Evolutionary conservation across 192 early-diverging fungal genomes (phyloP).

Genomic region (Coemansia sp.): DNA sequence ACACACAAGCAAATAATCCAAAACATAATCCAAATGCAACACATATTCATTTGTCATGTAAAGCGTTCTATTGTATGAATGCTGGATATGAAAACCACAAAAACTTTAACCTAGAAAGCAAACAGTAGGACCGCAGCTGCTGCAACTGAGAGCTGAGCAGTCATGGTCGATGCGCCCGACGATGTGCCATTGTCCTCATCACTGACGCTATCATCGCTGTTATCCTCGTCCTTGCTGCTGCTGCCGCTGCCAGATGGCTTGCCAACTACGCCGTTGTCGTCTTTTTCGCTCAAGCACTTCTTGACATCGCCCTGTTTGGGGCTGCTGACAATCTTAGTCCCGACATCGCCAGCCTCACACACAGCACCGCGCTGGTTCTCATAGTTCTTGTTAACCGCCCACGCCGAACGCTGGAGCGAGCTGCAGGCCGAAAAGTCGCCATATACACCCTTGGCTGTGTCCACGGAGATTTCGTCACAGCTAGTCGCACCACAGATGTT

Average conservation of each 20-base stretch:
- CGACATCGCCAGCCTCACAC: conserved; percentile 40
- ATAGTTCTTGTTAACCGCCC: conserved; percentile 50
- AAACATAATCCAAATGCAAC: too few relatives aligned
- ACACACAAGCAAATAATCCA: too few relatives aligned
- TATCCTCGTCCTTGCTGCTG: conserved; percentile 3
- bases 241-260: conserved; percentile 16
- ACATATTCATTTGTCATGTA: too few relatives aligned
- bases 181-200: conserved; percentile 1
- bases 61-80: background rate
- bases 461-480: conserved; percentile 40
- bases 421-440: conserved; percentile 48
- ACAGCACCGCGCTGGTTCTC: conserved; percentile 31
- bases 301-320: conserved; percentile 31
- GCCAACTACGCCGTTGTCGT: conserved; percentile 30
- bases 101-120: conserved; percentile 1
- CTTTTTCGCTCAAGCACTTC: conserved; percentile 34
- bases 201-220: background rate
- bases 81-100: background rate
- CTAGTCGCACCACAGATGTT: conserved; percentile 29
- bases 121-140: conserved; percentile 1
- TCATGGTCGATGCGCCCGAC: background rate
- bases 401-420: conserved; percentile 33
- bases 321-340: conserved; percentile 23
- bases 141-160: conserved; percentile 5
- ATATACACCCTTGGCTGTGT: conserved; percentile 41